These are phyloP conservation scores for Eucalyptus polybractea DNA, from an alignment of 345 rosid genomes.

Conservation along the genomic window DNA sequence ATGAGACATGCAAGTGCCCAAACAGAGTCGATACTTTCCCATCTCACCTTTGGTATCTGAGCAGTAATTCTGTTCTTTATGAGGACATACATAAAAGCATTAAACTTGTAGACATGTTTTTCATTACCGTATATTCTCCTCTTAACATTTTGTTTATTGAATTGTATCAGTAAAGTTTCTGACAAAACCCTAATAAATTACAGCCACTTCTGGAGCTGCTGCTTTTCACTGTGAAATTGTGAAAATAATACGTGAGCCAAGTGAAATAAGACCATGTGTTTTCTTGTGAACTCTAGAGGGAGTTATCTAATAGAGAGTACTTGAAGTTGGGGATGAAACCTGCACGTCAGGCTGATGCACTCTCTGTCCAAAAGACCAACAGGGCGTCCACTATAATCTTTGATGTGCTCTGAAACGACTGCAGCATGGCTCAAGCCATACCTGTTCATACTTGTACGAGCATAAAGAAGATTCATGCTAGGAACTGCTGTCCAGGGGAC, in stretches of 20 bases:
- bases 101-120: not conserved
- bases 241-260: not conserved
- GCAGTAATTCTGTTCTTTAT: not conserved
- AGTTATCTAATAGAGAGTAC: not conserved
- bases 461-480: constrained; percentile 63
- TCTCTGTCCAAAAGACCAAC: constrained; percentile 82
- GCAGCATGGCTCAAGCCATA: constrained; percentile 48
- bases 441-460: constrained; percentile 39
- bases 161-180: not conserved
- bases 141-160: not conserved
- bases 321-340: constrained; percentile 21
- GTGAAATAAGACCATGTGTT: not conserved
- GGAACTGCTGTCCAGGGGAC: constrained; percentile 67
- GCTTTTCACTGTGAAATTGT: not conserved
- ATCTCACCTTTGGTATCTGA: not conserved
- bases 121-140: not conserved
- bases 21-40: not conserved
- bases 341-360: constrained; percentile 58
- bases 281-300: not conserved
- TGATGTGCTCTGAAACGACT: constrained; percentile 41
- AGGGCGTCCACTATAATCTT: constrained; percentile 27
- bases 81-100: not conserved
- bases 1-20: not conserved
- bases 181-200: not conserved
- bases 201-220: not conserved